Base-by-base conservation (phyloP, 176 grass and related monocot species). In the Coix lacrymajobi region DNA sequence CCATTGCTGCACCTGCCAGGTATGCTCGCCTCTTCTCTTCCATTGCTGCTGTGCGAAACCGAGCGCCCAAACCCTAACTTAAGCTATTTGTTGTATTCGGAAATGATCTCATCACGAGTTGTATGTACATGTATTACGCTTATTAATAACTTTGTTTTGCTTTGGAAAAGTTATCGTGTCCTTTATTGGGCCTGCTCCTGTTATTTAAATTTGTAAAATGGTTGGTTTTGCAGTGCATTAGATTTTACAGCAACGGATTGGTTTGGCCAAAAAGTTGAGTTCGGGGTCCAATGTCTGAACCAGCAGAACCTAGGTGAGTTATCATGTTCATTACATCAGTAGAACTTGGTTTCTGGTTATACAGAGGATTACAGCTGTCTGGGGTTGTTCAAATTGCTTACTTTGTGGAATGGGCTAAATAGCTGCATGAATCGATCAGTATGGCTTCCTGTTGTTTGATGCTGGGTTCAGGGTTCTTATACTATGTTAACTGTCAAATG, bases 271-370 rank as follows among this genome's bases (percentile, higher is more conserved):
- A 16, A 29, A 14, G 39, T 26, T 67, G 31, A 52, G 13, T 7
- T 34, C 9, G 6, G 32, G 33, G 31, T 76, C 9, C 25, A 67
- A 72, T 73, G 69, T 77, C 56, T 52, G 41, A 63, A 63, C 25
- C 63, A 34, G 1, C 63, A 77, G 16, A 28, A 11, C 34, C 82
- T 19, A 76, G 75, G 87, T 89, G 26, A 89, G 87, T 81, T 22
- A 2, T 24, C 51, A 7, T 76, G 25, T 1, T 54, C 32, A 22
- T 76, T 16, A 15, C 32, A 6, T 20, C 24, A 58, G 3, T 60
- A 36, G 34, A 32, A 11, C 57, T 62, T 77, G 22, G 36, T 20
- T 78, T 60, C 33, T 46, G 16, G 16, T 62, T 62, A 10, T 28
- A 13, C 4, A 9, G n/a, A 77, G 37, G n/a, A 40, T 1, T 40